Conservation (phyloP, 1,284 basidiomycete species). For the Trichosporon ovoides region DNA sequence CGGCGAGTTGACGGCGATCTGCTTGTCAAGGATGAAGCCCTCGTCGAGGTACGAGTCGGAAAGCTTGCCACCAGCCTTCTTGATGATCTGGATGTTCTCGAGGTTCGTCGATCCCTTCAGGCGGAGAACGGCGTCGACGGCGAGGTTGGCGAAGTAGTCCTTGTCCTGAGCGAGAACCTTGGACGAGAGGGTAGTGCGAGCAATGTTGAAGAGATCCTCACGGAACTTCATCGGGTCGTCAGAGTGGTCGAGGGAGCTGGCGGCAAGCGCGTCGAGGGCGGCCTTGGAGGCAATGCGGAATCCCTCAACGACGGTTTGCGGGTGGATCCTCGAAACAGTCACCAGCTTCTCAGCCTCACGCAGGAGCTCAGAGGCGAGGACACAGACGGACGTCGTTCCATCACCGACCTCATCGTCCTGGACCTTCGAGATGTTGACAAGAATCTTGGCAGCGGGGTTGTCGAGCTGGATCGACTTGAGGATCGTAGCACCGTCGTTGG, state of each 20-base stretch:
- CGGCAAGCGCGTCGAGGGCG: slow-evolving; percentile 78
- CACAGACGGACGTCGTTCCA: slow-evolving; percentile 91
- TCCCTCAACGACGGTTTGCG: slow-evolving; percentile 99
- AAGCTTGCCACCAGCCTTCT: slow-evolving; percentile 97
- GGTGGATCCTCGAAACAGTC: slow-evolving; percentile 79
- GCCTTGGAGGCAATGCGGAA: slow-evolving; percentile 87
- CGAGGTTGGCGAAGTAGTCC: slow-evolving; percentile 96
- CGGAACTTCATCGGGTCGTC: slow-evolving; percentile 72
- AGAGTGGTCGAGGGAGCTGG: slow-evolving; percentile 73
- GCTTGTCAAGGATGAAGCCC: slow-evolving; percentile 98
- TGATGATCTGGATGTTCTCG: slow-evolving; percentile 99
- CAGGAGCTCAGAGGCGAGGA: slow-evolving; percentile 85
- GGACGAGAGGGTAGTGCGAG: slow-evolving; percentile 88
- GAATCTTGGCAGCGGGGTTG: slow-evolving; percentile 97
- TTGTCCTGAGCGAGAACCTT: slow-evolving; percentile 98
- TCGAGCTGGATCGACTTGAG: slow-evolving; percentile 95
- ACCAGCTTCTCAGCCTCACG: slow-evolving; percentile 96
- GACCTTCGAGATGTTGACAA: slow-evolving; percentile 99
- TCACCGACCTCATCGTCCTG: slow-evolving; percentile 99
- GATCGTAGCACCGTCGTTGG: slow-evolving; percentile 98
- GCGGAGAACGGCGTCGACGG: slow-evolving; percentile 92
- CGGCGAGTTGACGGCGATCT: slow-evolving; percentile 89
- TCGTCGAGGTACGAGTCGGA: slow-evolving; percentile 98
- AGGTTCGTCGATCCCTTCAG: slow-evolving; percentile 92
- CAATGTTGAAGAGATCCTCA: slow-evolving; percentile 91